Evolutionary conservation across 768 basidiomycete species (phyloP).

Genomic region (Tephrocybe sp.): DNA sequence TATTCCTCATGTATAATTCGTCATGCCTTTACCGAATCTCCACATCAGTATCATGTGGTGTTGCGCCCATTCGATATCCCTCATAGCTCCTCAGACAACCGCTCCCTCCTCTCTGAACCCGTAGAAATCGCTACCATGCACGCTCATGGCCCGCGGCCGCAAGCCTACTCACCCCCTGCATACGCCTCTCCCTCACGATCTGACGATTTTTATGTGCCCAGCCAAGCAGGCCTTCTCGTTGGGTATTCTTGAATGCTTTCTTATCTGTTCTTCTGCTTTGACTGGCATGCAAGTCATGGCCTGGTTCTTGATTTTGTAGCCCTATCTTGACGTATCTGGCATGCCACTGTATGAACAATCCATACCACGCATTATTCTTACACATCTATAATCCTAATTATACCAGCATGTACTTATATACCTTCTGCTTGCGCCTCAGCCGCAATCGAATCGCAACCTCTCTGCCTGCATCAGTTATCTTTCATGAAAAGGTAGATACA

Average conservation of each 20-base stretch:
- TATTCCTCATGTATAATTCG: background rate
- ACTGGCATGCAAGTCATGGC: slow-evolving; percentile 20
- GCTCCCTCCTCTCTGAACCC: slow-evolving; percentile 44
- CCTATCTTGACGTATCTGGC: slow-evolving; percentile 11
- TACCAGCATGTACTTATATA: background rate
- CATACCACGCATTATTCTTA: slow-evolving; percentile 1
- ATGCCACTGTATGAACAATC: slow-evolving; percentile 6
- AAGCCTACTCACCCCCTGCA: slow-evolving; percentile 50
- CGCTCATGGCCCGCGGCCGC: slow-evolving; percentile 48
- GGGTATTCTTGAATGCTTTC: slow-evolving; percentile 7
- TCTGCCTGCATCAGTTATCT: too few species aligned
- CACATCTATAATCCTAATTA: slow-evolving; percentile 13
- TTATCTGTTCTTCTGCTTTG: slow-evolving; percentile 9
- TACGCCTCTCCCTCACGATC: slow-evolving; percentile 38
- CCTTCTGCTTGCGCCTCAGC: slow-evolving; percentile 1
- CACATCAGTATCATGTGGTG: slow-evolving; percentile 44
- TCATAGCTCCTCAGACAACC: slow-evolving; percentile 36
- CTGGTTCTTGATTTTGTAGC: slow-evolving; percentile 12
- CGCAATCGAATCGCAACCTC: too few species aligned
- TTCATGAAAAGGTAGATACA: too few species aligned
- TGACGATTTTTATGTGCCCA: slow-evolving; percentile 27
- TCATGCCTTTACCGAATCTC: background rate
- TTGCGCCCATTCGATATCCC: slow-evolving; percentile 44
- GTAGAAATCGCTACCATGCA: slow-evolving; percentile 55
- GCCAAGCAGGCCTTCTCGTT: slow-evolving; percentile 9